A percentile compares a stretch with the other conserved stretches of the same genome.
These are phyloP conservation scores for Candida easanensis DNA, from an alignment of 805 yeast genomes.

Conservation along the genomic window DNA sequence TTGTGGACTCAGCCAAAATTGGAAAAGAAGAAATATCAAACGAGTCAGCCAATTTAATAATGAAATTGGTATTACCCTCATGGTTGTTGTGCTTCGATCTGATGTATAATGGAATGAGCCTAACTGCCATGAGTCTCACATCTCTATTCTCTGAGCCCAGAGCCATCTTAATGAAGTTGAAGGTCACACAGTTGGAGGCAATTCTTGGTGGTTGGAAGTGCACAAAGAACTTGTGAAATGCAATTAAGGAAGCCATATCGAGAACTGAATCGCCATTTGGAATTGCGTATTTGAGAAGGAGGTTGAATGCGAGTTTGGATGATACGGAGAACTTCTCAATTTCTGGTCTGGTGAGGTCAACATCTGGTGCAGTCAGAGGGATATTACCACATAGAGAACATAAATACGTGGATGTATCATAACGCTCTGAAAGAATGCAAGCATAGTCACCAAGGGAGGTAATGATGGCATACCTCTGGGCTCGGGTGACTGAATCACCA, in stretches of 20 bases:
- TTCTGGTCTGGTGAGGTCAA: constrained; percentile 32
- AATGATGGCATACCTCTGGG: constrained; percentile 25
- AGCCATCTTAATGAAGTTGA: constrained; percentile 39
- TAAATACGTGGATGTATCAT: constrained; percentile 15
- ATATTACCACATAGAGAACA: constrained; percentile 16
- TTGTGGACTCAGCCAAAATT: constrained; percentile 56
- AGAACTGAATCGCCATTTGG: constrained; percentile 24
- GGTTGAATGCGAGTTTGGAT: constrained; percentile 2
- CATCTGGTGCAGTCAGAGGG: constrained; percentile 4
- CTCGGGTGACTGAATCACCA: neutral
- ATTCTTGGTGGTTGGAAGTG: constrained; percentile 50
- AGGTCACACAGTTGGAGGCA: constrained; percentile 28
- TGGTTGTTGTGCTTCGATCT: constrained; percentile 37
- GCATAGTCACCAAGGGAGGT: constrained; percentile 38
- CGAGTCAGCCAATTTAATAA: constrained; percentile 41
- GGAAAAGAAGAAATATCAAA: constrained; percentile 36
- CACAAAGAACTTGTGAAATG: constrained; percentile 47
- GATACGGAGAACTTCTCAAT: constrained; percentile 12
- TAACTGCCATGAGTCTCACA: constrained; percentile 49
- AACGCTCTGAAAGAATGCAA: constrained; percentile 34
- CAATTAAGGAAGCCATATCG: constrained; percentile 41
- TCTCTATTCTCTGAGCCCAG: constrained; percentile 48
- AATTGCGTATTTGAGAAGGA: constrained; percentile 1
- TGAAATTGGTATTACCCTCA: constrained; percentile 41
- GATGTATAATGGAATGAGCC: constrained; percentile 51